Percentiles rank a stretch among this genome's conserved stretches.
phyloP scores from a whole-genome alignment of 148 eudicot species.

The Chenopodium quinoa region DNA sequence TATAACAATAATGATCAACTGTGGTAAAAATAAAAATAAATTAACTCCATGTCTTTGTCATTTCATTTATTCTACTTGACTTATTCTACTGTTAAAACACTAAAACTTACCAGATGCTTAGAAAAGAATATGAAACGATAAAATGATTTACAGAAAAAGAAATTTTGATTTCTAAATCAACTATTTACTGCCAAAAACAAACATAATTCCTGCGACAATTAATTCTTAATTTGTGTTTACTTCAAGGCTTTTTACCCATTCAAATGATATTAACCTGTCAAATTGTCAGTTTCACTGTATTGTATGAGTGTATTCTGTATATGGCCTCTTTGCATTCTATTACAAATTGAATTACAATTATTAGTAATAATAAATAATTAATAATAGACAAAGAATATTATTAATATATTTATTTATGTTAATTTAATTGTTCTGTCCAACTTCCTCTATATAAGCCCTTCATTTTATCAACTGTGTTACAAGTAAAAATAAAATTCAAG shows the following conservation, averaged over 20 bases:
- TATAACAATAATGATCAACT: no score
- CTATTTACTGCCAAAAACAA: neutral
- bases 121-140: neutral
- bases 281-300: no score
- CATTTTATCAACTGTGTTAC: neutral
- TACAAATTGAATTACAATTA: neutral
- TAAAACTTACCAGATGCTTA: neutral
- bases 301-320: neutral
- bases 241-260: neutral
- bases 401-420: no score
- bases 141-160: neutral
- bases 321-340: neutral
- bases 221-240: neutral
- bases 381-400: no score
- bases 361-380: neutral
- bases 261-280: neutral
- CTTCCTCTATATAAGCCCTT: conserved; percentile 19
- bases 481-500: no score
- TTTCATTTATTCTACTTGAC: no score
- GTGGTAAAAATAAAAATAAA: no score
- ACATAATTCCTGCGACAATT: neutral
- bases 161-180: neutral
- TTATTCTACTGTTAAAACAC: no score
- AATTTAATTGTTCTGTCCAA: neutral
- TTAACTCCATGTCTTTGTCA: no score